Evolutionary conservation across 2,329 filamentous ascomycete genomes (phyloP).

Genomic region (Xylaria sp.): DNA sequence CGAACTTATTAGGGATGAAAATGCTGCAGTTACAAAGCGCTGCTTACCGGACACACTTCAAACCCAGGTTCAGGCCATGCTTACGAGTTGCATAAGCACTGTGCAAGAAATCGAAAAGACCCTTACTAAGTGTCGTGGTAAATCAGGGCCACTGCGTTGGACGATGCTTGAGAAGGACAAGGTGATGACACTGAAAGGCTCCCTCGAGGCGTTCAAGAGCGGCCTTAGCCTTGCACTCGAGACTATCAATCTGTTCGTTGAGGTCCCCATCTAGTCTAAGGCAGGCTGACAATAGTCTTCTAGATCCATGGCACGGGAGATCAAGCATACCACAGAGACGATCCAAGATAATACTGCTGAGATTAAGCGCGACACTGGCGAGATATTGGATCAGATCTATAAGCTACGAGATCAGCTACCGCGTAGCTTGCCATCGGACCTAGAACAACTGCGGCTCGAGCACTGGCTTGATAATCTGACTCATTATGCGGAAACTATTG

Average conservation of each 20-base stretch:
- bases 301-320: slow-evolving; percentile 20
- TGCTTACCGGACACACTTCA: slow-evolving; percentile 11
- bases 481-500: slow-evolving; percentile 11
- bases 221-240: slow-evolving; percentile 15
- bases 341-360: slow-evolving; percentile 12
- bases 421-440: neutral
- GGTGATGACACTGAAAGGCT: neutral
- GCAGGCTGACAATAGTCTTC: slow-evolving; percentile 1
- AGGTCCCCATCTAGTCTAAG: neutral
- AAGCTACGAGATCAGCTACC: slow-evolving; percentile 18
- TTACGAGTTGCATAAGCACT: slow-evolving; percentile 4
- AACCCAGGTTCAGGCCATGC: slow-evolving; percentile 5
- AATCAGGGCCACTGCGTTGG: slow-evolving; percentile 8
- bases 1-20: slow-evolving; percentile 7
- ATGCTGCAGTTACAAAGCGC: neutral
- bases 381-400: slow-evolving; percentile 15
- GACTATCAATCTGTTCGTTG: slow-evolving; percentile 13
- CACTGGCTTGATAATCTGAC: slow-evolving; percentile 15
- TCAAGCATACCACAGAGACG: neutral
- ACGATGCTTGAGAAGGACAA: neutral
- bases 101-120: slow-evolving; percentile 7
- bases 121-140: neutral
- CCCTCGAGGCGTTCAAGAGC: slow-evolving; percentile 15
- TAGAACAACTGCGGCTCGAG: slow-evolving; percentile 6
- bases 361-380: slow-evolving; percentile 11